Evolutionary conservation across 352 stramenopile species (phyloP), one percentile per base, ranked within the genome.

Genomic region (Globisporangium camurandrum): DNA sequence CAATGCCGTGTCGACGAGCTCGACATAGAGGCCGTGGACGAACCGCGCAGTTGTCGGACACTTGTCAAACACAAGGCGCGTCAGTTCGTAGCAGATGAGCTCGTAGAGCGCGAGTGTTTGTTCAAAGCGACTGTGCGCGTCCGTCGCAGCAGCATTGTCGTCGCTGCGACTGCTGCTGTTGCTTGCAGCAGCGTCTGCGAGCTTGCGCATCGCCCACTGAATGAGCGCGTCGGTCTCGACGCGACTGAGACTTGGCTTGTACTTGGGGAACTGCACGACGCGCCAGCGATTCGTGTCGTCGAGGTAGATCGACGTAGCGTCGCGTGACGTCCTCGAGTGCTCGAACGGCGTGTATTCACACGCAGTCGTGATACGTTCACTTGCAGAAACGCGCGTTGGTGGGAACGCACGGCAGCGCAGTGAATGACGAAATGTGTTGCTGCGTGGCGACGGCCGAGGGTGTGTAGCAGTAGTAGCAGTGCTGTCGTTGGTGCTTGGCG

Each of bases 41-140:
- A 83, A 73, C 7, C 66, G 67, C 10, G 68, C 58, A 2, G 71
- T 79, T 3, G 71, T 80, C n/a, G 71, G 71, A 36, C 66, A 83
- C 33, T 74, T 72, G 56, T 80, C 68, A n/a, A 80, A 83, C 12
- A 83, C 44, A 12, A 83, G 62, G 0, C 71, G 63, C 5, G 60
- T 56, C 9, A 78, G 45, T 49, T 83, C 71, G 37, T 67, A 80
- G 48, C 66, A 68, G 20, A 83, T 27, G 6, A 54, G 56, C 39
- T 83, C 71, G 12, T 59, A 59, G 12, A 66, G 51, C 9, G 41
- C 54, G 0, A 83, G 51, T 14, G 58, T 36, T 1, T 51, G 27
- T 11, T 51, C 44, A 46, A 82, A 72, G 14, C 54, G 23, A 1
- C 44, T 54, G 10, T 31, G 24, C 4, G 27, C n/a, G 26, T 54